These are phyloP conservation scores for Triangularia setosa DNA, from an alignment of 2,329 filamentous ascomycete species.

Conservation along the genomic window DNA sequence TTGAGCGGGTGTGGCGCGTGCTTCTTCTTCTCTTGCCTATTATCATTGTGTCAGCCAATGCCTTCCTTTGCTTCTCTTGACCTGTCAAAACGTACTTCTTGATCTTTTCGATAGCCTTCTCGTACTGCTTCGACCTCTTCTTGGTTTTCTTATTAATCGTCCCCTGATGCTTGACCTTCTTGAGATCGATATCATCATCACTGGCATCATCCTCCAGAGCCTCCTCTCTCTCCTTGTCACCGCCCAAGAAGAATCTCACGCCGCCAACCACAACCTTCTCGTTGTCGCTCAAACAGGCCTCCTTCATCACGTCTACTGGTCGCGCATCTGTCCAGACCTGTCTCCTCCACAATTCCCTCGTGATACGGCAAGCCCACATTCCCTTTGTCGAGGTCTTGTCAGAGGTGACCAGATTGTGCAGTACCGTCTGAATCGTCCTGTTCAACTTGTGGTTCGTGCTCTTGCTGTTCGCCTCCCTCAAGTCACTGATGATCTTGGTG, in stretches of 20 bases:
- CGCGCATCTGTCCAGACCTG: conserved; percentile 95
- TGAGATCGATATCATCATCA: conserved; percentile 78
- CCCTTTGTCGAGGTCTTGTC: conserved; percentile 82
- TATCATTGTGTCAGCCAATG: conserved; percentile 6
- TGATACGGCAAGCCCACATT: conserved; percentile 94
- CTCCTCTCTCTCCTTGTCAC: conserved; percentile 93
- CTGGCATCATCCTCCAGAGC: conserved; percentile 79
- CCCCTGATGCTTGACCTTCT: conserved; percentile 75
- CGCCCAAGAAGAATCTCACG: conserved; percentile 90
- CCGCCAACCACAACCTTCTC: conserved; percentile 88
- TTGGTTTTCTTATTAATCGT: conserved; percentile 96
- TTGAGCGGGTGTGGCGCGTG: conserved; percentile 82
- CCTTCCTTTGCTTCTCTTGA: background rate
- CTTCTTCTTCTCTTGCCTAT: conserved; percentile 78
- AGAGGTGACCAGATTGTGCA: conserved; percentile 85
- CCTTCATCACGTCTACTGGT: conserved; percentile 97
- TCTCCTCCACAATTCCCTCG: conserved; percentile 91
- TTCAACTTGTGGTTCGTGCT: conserved; percentile 89
- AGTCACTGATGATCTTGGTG: conserved; percentile 85
- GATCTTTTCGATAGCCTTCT: conserved; percentile 76
- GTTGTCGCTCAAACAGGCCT: conserved; percentile 82
- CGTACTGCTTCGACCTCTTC: conserved; percentile 76
- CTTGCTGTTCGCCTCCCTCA: conserved; percentile 84
- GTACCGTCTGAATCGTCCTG: conserved; percentile 84
- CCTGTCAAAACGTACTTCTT: conserved; percentile 42